Evolutionary conservation across 306 rosid genomes (phyloP), one percentile per base, ranked within the genome.

Genomic region (Glycine tomentella): DNA sequence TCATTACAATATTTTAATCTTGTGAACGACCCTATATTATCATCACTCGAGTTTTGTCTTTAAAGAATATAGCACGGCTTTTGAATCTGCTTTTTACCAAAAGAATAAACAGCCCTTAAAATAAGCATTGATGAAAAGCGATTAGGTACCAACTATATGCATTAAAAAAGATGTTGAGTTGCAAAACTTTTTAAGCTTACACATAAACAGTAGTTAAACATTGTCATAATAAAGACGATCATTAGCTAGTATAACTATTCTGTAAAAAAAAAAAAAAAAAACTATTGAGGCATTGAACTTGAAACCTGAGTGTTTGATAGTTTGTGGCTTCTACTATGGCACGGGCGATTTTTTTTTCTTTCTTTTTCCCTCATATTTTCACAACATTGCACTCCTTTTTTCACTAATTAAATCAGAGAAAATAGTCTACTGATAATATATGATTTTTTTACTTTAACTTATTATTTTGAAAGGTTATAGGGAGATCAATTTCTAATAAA

Each of bases 21-120:
- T 25, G 31, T 59, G 81, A 62, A 49, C 8, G 33, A 13, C 77
- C 67, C 45, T 58, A 63, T 34, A 36, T 59, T 36, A 3, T 55
- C 66, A 14, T 69, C 73, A 58, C 73, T 69, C 49, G 49, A 76
- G 58, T 69, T 25, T 50, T 76, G 67, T 25, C 70, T 51, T 73
- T 67, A 63, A 82, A 67, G 72, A 46, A 68, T 80, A 51, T 56
- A 48, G 71, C 64, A 9, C 10, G 55, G 66, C 85, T 58, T 82
- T 69, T 53, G 81, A 82, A 82, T 82, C 85, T 76, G 48, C 85
- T 82, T 25, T 25, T 76, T 82, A 40, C 58, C 77, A 59, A 82
- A 69, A 82, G 67, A 38, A 69, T 36, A 38, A 49, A 58, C 51
- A 75, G 69, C 55, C 52, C 69, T 65, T 64, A 64, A 62, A 72